Conservation (phyloP, 2,329 filamentous ascomycete genomes). For the Davidsoniella australis region DNA sequence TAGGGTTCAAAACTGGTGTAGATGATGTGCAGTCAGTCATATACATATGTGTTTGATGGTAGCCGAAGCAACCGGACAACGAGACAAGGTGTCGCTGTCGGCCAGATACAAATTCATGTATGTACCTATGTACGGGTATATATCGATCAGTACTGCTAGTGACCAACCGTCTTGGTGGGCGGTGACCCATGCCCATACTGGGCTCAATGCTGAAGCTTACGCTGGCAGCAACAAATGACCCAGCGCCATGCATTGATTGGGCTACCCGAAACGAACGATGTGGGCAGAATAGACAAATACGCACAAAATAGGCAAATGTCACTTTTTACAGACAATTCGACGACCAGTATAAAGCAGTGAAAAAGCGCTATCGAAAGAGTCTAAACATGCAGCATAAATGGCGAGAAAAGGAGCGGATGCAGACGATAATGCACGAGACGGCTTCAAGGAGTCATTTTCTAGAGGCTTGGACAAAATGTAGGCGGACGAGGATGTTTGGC, state of each 20-base stretch:
- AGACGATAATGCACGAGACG: background rate
- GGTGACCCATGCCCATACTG: too few relatives aligned
- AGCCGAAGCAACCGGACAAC: too few relatives aligned
- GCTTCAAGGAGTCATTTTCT: constrained; percentile 6
- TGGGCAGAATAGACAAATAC: background rate
- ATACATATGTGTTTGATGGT: too few relatives aligned
- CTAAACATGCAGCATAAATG: constrained; percentile 4
- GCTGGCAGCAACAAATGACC: too few relatives aligned
- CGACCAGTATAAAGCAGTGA: background rate
- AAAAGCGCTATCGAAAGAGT: constrained; percentile 9
- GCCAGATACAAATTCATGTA: too few relatives aligned
- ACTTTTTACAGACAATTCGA: background rate
- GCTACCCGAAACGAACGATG: background rate
- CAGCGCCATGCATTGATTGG: background rate
- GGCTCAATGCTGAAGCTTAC: too few relatives aligned
- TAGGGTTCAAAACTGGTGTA: too few relatives aligned
- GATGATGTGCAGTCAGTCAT: too few relatives aligned
- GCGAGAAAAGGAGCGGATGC: background rate
- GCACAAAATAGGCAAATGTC: background rate
- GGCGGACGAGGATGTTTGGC: constrained; percentile 7
- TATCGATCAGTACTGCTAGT: too few relatives aligned
- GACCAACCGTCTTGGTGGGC: too few relatives aligned
- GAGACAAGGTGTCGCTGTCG: too few relatives aligned
- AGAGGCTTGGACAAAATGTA: constrained; percentile 2
- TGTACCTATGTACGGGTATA: too few relatives aligned